phyloP scores from a whole-genome alignment of 345 rosid species.

The Sisymbrium altissimum region DNA sequence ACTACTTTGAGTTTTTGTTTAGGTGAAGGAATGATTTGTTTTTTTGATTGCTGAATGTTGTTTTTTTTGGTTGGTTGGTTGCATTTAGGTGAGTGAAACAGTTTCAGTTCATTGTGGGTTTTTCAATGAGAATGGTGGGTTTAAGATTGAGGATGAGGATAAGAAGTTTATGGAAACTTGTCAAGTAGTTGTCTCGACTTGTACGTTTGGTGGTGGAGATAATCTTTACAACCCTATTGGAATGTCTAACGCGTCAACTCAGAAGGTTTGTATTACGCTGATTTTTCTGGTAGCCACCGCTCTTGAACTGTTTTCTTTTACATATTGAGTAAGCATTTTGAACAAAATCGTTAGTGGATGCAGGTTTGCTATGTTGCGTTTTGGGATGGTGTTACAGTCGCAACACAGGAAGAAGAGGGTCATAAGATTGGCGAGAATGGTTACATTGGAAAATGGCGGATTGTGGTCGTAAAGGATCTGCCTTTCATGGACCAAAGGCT shows the following conservation, averaged over 20 bases:
- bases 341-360: conserved; percentile 16
- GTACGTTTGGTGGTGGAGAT: conserved; percentile 99
- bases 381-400: conserved; percentile 88
- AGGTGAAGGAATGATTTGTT: background rate
- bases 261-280: conserved; percentile 55
- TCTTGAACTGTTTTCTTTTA: background rate
- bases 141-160: conserved; percentile 62
- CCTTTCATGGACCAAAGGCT: conserved; percentile 89
- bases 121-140: conserved; percentile 77
- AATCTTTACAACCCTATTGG: conserved; percentile 94
- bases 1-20: background rate
- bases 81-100: conserved; percentile 70
- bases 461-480: conserved; percentile 72
- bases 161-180: conserved; percentile 61
- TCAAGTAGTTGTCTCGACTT: conserved; percentile 73
- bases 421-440: conserved; percentile 50
- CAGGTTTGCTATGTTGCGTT: conserved; percentile 95
- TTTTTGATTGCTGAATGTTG: conserved; percentile 8
- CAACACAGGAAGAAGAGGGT: conserved; percentile 65
- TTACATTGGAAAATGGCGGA: conserved; percentile 79
- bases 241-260: conserved; percentile 59
- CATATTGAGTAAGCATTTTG: background rate
- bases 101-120: conserved; percentile 76
- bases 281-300: background rate
- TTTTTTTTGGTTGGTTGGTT: background rate